These are phyloP conservation scores for Lentithecium fluviatile DNA, from an alignment of 495 filamentous ascomycete species.

Conservation along the genomic window DNA sequence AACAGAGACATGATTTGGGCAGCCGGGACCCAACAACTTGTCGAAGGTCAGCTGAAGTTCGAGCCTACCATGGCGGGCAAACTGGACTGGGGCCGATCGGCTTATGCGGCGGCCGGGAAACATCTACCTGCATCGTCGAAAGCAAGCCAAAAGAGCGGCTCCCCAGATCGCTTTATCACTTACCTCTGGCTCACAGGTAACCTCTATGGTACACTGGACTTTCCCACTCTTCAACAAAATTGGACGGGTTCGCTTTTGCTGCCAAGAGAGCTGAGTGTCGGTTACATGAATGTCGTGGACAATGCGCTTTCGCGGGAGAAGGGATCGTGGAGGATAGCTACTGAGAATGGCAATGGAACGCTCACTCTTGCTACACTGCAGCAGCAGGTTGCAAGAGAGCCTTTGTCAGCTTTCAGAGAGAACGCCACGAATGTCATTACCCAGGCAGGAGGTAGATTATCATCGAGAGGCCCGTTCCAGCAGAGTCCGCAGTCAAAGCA, in stretches of 20 bases:
- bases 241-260: background rate
- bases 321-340: background rate
- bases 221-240: background rate
- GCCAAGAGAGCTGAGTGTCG: background rate
- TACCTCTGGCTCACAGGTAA: conserved; percentile 3
- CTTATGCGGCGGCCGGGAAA: conserved; percentile 2
- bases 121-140: background rate
- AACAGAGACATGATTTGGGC: background rate
- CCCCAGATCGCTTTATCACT: conserved; percentile 4
- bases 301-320: background rate
- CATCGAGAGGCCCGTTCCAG: background rate
- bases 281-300: background rate
- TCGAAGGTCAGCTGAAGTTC: background rate
- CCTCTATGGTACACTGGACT: background rate
- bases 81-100: conserved; percentile 2
- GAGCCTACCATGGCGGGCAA: conserved; percentile 2
- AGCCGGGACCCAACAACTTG: background rate
- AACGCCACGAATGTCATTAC: conserved; percentile 2
- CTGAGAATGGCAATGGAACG: background rate
- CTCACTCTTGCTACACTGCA: background rate
- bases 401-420: background rate
- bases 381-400: background rate
- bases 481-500: background rate
- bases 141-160: conserved; percentile 1
- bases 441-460: background rate